A percentile compares a stretch with the other conserved stretches of the same genome.
phyloP scores from a whole-genome alignment of 2,329 filamentous ascomycete genomes.

The Paecilomyces niveus region DNA sequence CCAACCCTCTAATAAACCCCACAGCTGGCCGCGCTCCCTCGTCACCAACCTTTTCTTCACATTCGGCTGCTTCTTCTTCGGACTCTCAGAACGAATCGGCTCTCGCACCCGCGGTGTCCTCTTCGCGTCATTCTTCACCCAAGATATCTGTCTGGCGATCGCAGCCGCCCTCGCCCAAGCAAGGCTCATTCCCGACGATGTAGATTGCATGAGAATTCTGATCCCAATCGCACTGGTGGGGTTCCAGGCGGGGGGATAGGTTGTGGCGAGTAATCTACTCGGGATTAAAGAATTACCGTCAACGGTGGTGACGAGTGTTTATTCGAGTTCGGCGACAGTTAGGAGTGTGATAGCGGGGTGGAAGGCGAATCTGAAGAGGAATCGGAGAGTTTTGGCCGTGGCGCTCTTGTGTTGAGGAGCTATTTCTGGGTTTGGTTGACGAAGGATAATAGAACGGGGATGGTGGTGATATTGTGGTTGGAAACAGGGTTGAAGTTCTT shows the following conservation, averaged over 20 bases:
- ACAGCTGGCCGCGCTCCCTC: constrained; percentile 17
- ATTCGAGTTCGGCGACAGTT: constrained; percentile 16
- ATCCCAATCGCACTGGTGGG: constrained; percentile 17
- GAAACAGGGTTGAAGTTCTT: constrained; percentile 8
- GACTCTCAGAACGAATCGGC: constrained; percentile 10
- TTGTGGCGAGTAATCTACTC: constrained; percentile 15
- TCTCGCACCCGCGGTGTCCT: constrained; percentile 2
- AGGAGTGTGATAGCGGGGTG: constrained; percentile 2
- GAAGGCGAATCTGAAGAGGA: constrained; percentile 6
- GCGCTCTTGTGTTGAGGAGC: constrained; percentile 9
- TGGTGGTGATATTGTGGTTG: constrained; percentile 1
- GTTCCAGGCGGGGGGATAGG: constrained; percentile 18
- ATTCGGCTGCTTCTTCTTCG: constrained; percentile 16
- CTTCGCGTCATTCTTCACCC: constrained; percentile 15
- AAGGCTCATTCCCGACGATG: constrained; percentile 10
- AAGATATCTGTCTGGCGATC: constrained; percentile 12
- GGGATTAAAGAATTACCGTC: constrained; percentile 15
- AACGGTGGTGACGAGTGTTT: constrained; percentile 18
- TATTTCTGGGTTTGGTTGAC: constrained; percentile 16
- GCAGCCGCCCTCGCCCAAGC: constrained; percentile 12
- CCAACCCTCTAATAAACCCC: constrained; percentile 13
- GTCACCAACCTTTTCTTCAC: constrained; percentile 17
- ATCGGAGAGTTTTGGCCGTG: background rate
- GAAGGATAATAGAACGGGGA: constrained; percentile 8
- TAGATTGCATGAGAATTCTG: constrained; percentile 1